Base-by-base conservation (phyloP, 495 filamentous ascomycete genomes). In the Pyrenula massariospora region DNA sequence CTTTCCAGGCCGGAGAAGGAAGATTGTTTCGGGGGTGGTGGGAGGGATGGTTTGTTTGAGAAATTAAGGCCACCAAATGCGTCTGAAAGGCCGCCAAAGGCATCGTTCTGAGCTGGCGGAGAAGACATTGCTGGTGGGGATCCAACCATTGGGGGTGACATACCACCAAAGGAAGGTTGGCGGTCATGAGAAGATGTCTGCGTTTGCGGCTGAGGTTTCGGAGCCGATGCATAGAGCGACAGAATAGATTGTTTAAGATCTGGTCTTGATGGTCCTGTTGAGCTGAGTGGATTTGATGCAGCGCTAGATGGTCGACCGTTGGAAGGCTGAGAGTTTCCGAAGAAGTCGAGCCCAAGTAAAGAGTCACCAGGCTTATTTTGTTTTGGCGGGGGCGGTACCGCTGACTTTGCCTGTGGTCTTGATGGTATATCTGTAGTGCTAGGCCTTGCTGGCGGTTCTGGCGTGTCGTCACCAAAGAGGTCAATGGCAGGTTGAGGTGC, bases 221-320 rank as follows among this genome's bases (percentile, higher is more conserved):
- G 87, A 48, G 88, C 85, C 48, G 91, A 89, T 36, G 93, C 88
- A 65, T 98, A 98, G 8, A 98, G 76, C 1, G 94, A 97, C 11
- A 98, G 72, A 56, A 98, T 98, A 12, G 92, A 96, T 67, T 96
- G 91, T 68, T 97, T 97, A 47, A 98, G 74, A 68, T 98, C 93
- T 1, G 94, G 92, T 47, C 93, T 78, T 48, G 91, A 96, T 60
- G 87, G 82, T 24, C 75, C 75, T 19, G 71, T 71, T 3, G 78
- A 63, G 20, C 76, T 73, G 10, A 79, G 70, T 24, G 79, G 72
- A 22, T 81, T 81, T 20, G 85, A 80, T 31, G 80, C 77, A 12
- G 85, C 85, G 68, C 87, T 93, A 3, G 82, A 76, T 3, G 91
- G 88, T 50, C 90, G 80, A 51, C 68, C 76, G 12, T 87, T 75